phyloP scores from a whole-genome alignment of 2,329 filamentous ascomycete species.

The Hypoxylon sp. region DNA sequence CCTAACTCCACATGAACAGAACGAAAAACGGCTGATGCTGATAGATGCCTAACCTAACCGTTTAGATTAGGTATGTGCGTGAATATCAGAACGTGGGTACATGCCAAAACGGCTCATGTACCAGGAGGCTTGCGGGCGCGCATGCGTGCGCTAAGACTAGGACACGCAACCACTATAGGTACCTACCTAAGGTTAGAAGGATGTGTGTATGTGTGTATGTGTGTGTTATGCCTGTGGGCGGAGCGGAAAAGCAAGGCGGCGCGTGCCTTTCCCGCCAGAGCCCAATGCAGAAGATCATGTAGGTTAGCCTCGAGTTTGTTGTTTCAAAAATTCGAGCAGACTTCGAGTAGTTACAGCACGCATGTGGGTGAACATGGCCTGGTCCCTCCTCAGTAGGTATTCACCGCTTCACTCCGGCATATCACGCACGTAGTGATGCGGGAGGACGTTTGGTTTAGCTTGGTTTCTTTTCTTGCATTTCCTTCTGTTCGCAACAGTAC shows the following conservation, averaged over 20 bases:
- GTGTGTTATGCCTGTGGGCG: constrained; percentile 12
- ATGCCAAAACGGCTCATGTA: not conserved
- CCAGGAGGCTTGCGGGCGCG: not conserved
- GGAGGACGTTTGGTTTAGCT: not conserved
- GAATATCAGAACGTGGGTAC: no score
- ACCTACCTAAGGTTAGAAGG: constrained; percentile 18
- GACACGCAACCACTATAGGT: constrained; percentile 15
- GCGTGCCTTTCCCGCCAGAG: constrained; percentile 11
- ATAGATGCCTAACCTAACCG: constrained; percentile 28
- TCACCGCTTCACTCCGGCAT: constrained; percentile 32
- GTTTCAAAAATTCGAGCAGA: constrained; percentile 29
- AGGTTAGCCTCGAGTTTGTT: constrained; percentile 27
- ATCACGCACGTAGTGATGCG: constrained; percentile 7
- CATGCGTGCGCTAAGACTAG: not conserved
- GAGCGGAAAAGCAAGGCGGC: constrained; percentile 29
- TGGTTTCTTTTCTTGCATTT: not conserved
- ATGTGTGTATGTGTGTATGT: constrained; percentile 9
- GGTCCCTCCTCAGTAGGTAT: constrained; percentile 20
- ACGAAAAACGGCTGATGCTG: constrained; percentile 1
- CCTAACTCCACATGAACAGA: not conserved
- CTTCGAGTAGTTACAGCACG: constrained; percentile 1
- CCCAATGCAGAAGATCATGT: constrained; percentile 10
- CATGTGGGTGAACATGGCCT: constrained; percentile 24
- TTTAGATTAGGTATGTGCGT: not conserved
- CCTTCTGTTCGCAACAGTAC: constrained; percentile 3